These are phyloP conservation scores for Clarkia xantiana DNA, from an alignment of 345 rosid species.

Conservation along the genomic window DNA sequence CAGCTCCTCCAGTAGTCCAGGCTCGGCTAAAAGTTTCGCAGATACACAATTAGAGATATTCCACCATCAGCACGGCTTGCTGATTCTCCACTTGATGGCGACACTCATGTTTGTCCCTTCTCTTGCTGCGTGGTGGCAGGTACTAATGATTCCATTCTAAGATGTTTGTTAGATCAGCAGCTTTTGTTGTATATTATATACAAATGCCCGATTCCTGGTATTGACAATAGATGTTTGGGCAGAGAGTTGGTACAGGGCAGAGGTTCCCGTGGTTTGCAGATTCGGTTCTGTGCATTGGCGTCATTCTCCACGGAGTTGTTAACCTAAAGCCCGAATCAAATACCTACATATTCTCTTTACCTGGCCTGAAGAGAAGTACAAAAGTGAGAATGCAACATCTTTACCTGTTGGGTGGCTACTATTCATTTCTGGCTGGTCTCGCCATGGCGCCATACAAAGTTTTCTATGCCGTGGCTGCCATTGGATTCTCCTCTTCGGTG, in stretches of 20 bases:
- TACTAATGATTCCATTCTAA: slow-evolving; percentile 12
- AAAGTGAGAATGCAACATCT: slow-evolving; percentile 29
- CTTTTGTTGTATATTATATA: too few species aligned
- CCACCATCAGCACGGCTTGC: slow-evolving; percentile 69
- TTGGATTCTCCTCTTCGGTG: slow-evolving; percentile 44
- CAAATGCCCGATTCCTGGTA: too few species aligned
- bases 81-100: slow-evolving; percentile 65
- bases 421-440: slow-evolving; percentile 59
- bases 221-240: slow-evolving; percentile 13
- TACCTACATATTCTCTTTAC: slow-evolving; percentile 29
- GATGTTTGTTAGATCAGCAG: neutral
- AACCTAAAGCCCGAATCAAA: slow-evolving; percentile 48
- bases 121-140: slow-evolving; percentile 87
- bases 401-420: slow-evolving; percentile 54
- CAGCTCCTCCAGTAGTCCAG: slow-evolving; percentile 25
- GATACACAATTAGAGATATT: slow-evolving; percentile 80
- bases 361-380: slow-evolving; percentile 24
- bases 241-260: slow-evolving; percentile 74
- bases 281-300: slow-evolving; percentile 49
- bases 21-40: slow-evolving; percentile 36
- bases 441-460: slow-evolving; percentile 64
- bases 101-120: slow-evolving; percentile 85
- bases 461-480: slow-evolving; percentile 60
- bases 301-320: slow-evolving; percentile 53
- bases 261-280: slow-evolving; percentile 75